Conservation (phyloP, 495 filamentous ascomycete species). For the Penicillium fimorum region DNA sequence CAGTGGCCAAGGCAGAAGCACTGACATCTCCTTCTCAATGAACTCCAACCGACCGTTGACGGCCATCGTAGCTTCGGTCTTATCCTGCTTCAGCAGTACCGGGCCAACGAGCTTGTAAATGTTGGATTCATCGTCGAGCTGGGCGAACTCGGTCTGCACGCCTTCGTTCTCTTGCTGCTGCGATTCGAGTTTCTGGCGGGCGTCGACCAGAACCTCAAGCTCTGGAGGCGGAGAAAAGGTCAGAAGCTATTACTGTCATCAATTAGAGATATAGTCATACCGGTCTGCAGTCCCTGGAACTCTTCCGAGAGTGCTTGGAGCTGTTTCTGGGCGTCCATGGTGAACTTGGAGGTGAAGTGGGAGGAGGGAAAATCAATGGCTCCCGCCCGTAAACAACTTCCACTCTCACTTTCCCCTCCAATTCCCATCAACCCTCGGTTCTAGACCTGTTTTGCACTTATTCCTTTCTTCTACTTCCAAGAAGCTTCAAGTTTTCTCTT, state of each 20-base stretch:
- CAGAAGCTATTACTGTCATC: slow-evolving; percentile 11
- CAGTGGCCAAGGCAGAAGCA: neutral
- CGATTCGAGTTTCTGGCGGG: slow-evolving; percentile 90
- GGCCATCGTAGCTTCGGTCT: slow-evolving; percentile 78
- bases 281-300: slow-evolving; percentile 81
- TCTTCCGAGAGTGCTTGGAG: slow-evolving; percentile 84
- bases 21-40: slow-evolving; percentile 91
- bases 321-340: slow-evolving; percentile 59
- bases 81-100: slow-evolving; percentile 91
- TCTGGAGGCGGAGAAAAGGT: slow-evolving; percentile 49
- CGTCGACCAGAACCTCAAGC: slow-evolving; percentile 67
- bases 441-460: slow-evolving; percentile 8
- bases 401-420: slow-evolving; percentile 20
- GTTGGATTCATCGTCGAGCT: slow-evolving; percentile 71
- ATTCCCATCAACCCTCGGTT: slow-evolving; percentile 19
- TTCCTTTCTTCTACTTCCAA: neutral
- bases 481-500: neutral
- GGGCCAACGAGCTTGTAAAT: slow-evolving; percentile 97
- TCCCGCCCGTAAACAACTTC: slow-evolving; percentile 32
- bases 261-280: slow-evolving; percentile 38
- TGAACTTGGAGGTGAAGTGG: slow-evolving; percentile 25
- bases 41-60: slow-evolving; percentile 89
- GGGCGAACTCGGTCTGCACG: slow-evolving; percentile 88
- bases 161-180: slow-evolving; percentile 89
- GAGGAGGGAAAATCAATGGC: slow-evolving; percentile 28